A percentile compares a stretch with the other conserved stretches of the same genome.
phyloP scores from a whole-genome alignment of 805 yeast genomes.

The Starmerella roubikii region DNA sequence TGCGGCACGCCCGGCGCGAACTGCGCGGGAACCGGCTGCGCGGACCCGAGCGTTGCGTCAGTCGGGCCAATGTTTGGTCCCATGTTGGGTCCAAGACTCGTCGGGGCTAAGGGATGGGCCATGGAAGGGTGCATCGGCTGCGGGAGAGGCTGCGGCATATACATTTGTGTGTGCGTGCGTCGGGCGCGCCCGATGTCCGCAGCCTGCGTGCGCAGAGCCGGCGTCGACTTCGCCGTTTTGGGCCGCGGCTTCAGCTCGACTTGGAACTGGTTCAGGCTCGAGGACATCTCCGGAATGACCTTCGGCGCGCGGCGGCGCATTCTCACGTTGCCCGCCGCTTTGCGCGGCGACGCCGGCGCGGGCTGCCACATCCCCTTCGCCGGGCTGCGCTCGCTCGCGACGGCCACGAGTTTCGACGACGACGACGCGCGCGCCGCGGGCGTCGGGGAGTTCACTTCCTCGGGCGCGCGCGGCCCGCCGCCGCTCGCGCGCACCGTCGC shows the following conservation, averaged over 20 bases:
- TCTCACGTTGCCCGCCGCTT: slow-evolving; percentile 8
- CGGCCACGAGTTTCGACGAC: slow-evolving; percentile 22
- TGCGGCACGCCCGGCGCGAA: not conserved
- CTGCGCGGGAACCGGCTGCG: too few species aligned
- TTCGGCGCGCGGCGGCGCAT: slow-evolving; percentile 15
- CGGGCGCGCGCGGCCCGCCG: slow-evolving; percentile 1
- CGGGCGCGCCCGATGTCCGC: slow-evolving; percentile 1
- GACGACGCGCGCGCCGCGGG: slow-evolving; percentile 24
- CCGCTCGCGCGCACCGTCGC: not conserved
- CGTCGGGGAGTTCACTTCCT: slow-evolving; percentile 21
- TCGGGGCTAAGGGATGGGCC: too few species aligned
- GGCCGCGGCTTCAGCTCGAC: slow-evolving; percentile 19
- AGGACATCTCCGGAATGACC: slow-evolving; percentile 22
- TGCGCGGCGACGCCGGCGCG: slow-evolving; percentile 13
- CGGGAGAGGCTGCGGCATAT: too few species aligned
- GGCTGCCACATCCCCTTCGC: slow-evolving; percentile 24
- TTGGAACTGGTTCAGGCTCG: slow-evolving; percentile 24
- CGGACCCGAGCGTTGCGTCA: too few species aligned
- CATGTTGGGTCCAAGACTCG: too few species aligned
- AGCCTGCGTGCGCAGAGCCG: not conserved
- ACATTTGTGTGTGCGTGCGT: not conserved
- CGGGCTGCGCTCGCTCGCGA: slow-evolving; percentile 23
- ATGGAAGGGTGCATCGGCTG: too few species aligned
- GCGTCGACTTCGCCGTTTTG: not conserved
- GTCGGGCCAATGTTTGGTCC: too few species aligned